phyloP scores from a whole-genome alignment of 1,139 yeast genomes.

The Suhomyces taliae region DNA sequence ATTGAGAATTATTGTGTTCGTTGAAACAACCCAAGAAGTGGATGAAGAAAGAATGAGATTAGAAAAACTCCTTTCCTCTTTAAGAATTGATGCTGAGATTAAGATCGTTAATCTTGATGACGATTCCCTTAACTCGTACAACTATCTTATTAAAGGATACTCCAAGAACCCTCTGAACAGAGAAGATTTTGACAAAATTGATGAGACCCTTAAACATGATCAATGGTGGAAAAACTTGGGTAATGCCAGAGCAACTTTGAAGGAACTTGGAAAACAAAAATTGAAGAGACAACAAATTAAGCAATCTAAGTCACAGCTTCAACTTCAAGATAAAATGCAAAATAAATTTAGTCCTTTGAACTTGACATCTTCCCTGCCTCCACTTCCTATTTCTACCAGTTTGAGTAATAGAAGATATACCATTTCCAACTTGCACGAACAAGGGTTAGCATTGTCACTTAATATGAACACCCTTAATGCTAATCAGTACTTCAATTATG shows the following conservation, averaged over 20 bases:
- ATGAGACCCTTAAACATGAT: constrained; percentile 34
- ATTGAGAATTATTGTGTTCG: constrained; percentile 84
- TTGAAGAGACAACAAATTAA: constrained; percentile 9
- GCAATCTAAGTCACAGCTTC: constrained; percentile 5
- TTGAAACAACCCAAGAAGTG: constrained; percentile 70
- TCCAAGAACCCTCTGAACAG: constrained; percentile 28
- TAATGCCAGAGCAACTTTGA: constrained; percentile 50
- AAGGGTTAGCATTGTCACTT: constrained; percentile 66
- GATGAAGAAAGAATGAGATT: constrained; percentile 68
- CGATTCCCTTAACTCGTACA: constrained; percentile 64
- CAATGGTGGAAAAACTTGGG: constrained; percentile 70
- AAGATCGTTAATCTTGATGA: constrained; percentile 66
- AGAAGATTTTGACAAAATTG: constrained; percentile 32
- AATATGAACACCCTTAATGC: constrained; percentile 61
- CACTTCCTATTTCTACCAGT: constrained; percentile 13
- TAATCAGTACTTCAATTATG: constrained; percentile 27
- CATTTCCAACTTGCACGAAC: constrained; percentile 60
- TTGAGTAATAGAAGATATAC: constrained; percentile 44
- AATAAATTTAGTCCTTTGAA: constrained; percentile 27
- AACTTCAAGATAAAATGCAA: neutral
- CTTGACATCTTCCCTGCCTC: constrained; percentile 13
- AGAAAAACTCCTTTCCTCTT: constrained; percentile 59
- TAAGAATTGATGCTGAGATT: constrained; percentile 80
- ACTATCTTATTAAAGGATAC: constrained; percentile 73
- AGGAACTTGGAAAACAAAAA: constrained; percentile 34